Evolutionary conservation across 2,329 filamentous ascomycete species (phyloP), one percentile per base, ranked within the genome.

Genomic region (Tolypocladium ophioglossoides): DNA sequence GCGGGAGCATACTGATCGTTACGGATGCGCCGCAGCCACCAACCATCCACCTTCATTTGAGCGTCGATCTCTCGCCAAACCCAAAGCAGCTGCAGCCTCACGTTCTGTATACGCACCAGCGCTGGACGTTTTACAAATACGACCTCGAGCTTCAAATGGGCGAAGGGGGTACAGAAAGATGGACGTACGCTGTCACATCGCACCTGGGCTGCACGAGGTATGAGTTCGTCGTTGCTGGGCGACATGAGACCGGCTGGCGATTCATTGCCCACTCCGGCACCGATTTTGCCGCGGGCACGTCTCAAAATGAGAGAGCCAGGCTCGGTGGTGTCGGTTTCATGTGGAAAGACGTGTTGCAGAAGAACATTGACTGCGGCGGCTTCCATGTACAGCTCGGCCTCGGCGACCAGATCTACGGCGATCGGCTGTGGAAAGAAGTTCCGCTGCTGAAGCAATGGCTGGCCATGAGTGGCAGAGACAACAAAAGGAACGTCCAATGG

Each of bases 301-400:
- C 85, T 58, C 86, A 91, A 53, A 90, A 87, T 57, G 94, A 99
- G 62, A 82, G 92, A 46, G 83, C 85, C 35, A 89, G 87, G 62
- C 79, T 97, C 1, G 94, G 94, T 34, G 94, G 94, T 1, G 81
- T 95, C 1, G 89, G 91, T 0, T 89, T 94, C 66, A 95, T 99
- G 92, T 99, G 94, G 94, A 97, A 96, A 65, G 94, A 99, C 63
- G 91, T 99, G 32, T 78, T 99, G 66, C 91, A 96, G 71, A 96
- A 96, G 77, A 95, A 99, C 64, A 84, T 91, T 32, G 94, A 99
- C 63, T 96, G 91, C 62, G 91, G 91, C 54, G 94, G 94, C 1
- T 99, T 97, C 69, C 94, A 99, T 64, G 86, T 89, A 8, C 94
- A 99, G 66, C 77, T 99, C 9, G 94, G 92, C 16, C 74, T 96